These are phyloP conservation scores for Digitaria exilis DNA, from an alignment of 202 grass and related monocot genomes.

Conservation along the genomic window DNA sequence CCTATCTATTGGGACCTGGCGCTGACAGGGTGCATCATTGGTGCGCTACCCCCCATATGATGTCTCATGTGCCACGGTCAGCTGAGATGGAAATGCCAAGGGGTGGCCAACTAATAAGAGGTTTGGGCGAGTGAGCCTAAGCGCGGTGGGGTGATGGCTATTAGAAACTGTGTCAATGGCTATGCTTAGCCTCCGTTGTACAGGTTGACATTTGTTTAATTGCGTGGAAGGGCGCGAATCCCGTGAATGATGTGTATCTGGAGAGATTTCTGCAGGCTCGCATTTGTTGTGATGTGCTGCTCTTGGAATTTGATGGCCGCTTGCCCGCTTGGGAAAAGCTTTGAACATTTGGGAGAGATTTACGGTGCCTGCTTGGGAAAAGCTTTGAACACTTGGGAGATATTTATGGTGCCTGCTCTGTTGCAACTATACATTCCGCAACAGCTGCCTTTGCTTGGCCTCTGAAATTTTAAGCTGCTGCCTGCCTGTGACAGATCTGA, in stretches of 20 bases:
- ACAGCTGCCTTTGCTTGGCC: neutral
- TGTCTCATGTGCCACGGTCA: neutral
- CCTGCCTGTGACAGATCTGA: neutral
- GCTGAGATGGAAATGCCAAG: conserved; percentile 4
- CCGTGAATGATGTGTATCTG: neutral
- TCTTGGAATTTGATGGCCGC: conserved; percentile 11
- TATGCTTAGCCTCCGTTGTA: conserved; percentile 35
- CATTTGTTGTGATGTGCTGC: conserved; percentile 8
- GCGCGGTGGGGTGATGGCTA: neutral
- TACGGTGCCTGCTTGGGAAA: conserved; percentile 7
- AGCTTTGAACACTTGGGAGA: too few species aligned
- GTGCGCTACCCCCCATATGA: neutral
- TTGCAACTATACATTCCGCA: neutral
- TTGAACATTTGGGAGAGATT: neutral
- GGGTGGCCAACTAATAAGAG: conserved; percentile 39
- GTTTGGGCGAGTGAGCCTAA: conserved; percentile 23
- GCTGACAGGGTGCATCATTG: neutral
- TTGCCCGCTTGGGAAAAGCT: neutral
- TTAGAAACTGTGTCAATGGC: conserved; percentile 21
- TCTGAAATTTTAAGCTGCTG: neutral
- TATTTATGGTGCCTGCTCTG: too few species aligned
- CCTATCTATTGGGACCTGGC: neutral
- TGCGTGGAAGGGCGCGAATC: neutral
- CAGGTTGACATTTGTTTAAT: conserved; percentile 38
- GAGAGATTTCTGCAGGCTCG: conserved; percentile 14